Base-by-base conservation (phyloP, 1,139 yeast species). In the Candida buenavistaensis region DNA sequence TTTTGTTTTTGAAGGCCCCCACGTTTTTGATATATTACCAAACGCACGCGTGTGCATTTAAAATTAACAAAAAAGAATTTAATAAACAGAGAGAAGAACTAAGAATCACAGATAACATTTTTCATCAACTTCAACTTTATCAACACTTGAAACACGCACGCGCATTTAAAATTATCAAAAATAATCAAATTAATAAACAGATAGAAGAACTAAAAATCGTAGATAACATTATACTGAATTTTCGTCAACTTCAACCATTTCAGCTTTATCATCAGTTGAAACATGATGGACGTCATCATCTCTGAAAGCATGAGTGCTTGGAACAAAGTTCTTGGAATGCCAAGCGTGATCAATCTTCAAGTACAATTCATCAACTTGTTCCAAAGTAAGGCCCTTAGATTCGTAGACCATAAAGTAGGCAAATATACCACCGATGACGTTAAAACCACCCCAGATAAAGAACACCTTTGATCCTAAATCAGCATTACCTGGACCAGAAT, bases 341-440 rank as follows among this genome's bases (percentile, higher is more conserved):
- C 71, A 59, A 27, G 69, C 70, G 35, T 52, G 44, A 17, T 50
- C 48, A 34, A 60, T 60, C 40, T 52, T 45, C 55, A 60, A 55
- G 57, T 57, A 58, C 47, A 48, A 39, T 52, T 48, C 50, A 35
- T 81, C 86, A 44, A 82, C 84, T 48, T 83, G 86, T 59, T 85
- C 95, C 54, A 85, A 68, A 10, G 83, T 71, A 38, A 82, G 64
- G 19, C 90, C 90, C 59, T 80, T 80, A 21, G 94, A 84, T 59
- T 82, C 89, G 47, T 80, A 81, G 36, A 83, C 81, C 45, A 72
- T 69, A 59, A 81, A 78, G 68, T 72, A 81, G 38, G 80, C 85
- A 50, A 79, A 79, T 49, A 80, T 54, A 33, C 78, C 64, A 33
- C 60, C 55, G 26, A 53, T 36, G 23, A 49, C 47, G 38, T 55